Evolutionary conservation across 192 early-diverging fungal genomes (phyloP), one percentile per base, ranked within the genome.

Genomic region (Linnemannia schmuckeri): DNA sequence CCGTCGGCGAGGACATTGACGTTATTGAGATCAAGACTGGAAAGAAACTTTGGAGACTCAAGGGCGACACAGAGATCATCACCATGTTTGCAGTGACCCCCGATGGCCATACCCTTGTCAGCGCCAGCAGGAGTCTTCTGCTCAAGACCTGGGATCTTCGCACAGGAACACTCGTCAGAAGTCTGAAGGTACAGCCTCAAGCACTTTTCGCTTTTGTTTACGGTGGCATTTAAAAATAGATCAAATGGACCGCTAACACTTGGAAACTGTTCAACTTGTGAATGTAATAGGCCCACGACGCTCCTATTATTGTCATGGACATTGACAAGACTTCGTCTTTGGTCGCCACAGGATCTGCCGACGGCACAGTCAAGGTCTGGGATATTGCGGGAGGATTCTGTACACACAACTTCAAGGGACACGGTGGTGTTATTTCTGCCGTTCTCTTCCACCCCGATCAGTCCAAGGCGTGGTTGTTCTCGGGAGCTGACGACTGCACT

Each of bases 271-370:
- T 30, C 15, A 27, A 18, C 27, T 27, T 46, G n/a, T 89, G 22
- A 33, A 4, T 38, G 15, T 5, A 18, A 75, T 89, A 95, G 90
- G 97, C 95, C 0, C 98, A 99, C 80, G 97, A 99, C 41, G 97
- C 97, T 1, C 97, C 97, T 13, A 94, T 99, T 30, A 92, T 99
- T 75, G 92, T 95, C 12, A 98, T 98, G 96, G 96, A 94, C 69
- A 96, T 97, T 81, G 98, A 99, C 85, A 79, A 88, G 18, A 94
- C 97, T 0, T 98, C 97, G 0, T 97, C 97, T 0, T 85, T 99
- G 37, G 96, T 99, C 10, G 99, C 99, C 15, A 99, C 97, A 4
- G 99, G 98, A 52, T 97, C 96, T 20, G 97, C 99, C 2, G 99
- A 99, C 88, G 94, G 94, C 77, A 97, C 96, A 17, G 94, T 99